Evolutionary conservation across 225 moss, liverwort and hornwort species (phyloP).

Genomic region (Marchantia paleacea): DNA sequence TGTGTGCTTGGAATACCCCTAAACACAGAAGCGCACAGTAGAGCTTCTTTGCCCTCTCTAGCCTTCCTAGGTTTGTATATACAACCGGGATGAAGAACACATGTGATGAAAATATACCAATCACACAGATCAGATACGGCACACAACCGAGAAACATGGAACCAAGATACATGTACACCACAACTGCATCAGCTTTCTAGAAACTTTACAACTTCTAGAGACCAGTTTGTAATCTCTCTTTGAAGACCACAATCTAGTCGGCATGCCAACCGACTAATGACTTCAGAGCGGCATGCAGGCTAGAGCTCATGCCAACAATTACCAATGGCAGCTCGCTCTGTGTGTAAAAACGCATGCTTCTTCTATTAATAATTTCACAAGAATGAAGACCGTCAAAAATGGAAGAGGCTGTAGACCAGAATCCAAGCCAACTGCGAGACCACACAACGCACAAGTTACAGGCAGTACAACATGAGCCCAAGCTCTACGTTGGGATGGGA

Average conservation of each 20-base stretch:
- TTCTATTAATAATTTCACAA: slow-evolving; percentile 16
- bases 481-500: neutral
- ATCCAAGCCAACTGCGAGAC: slow-evolving; percentile 73
- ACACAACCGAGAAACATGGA: neutral
- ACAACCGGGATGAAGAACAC: neutral
- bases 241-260: slow-evolving; percentile 18
- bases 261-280: slow-evolving; percentile 21
- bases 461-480: neutral
- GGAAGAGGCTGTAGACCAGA: slow-evolving; percentile 67
- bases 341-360: slow-evolving; percentile 13
- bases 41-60: neutral
- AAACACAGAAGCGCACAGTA: neutral
- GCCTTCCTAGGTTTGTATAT: neutral
- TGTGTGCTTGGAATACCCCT: no score
- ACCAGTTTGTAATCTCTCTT: slow-evolving; percentile 17
- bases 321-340: slow-evolving; percentile 15
- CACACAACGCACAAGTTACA: neutral
- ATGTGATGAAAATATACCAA: neutral
- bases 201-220: slow-evolving; percentile 18
- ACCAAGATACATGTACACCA: slow-evolving; percentile 16
- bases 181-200: slow-evolving; percentile 18
- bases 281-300: slow-evolving; percentile 6
- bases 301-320: slow-evolving; percentile 22
- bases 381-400: slow-evolving; percentile 55
- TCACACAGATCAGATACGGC: neutral